Conservation (phyloP, 495 filamentous ascomycete genomes). For the Trichoderma orchidacearum region DNA sequence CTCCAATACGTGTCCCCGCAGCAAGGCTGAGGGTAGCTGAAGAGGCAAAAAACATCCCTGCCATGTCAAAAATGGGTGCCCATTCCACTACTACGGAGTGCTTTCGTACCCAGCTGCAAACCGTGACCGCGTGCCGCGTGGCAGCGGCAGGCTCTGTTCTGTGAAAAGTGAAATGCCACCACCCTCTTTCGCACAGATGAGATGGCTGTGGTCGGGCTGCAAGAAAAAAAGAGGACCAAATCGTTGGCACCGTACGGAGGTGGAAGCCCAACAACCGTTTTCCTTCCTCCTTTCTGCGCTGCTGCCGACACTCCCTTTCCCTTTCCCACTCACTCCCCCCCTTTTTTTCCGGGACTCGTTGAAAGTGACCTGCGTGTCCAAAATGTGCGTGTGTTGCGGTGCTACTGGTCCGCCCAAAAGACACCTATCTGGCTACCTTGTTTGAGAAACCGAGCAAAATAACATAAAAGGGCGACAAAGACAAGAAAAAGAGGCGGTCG, state of each 20-base stretch:
- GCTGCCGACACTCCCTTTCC: neutral
- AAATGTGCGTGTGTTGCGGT: too few species aligned
- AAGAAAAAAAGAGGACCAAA: neutral
- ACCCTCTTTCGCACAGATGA: too few species aligned
- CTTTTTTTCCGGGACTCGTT: neutral
- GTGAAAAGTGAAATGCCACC: too few species aligned
- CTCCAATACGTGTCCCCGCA: neutral
- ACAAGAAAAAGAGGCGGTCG: too few species aligned
- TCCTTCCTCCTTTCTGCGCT: neutral
- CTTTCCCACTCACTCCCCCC: neutral
- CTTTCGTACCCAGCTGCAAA: neutral
- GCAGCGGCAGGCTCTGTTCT: neutral
- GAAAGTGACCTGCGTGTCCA: too few species aligned
- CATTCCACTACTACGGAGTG: too few species aligned
- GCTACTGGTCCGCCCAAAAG: too few species aligned
- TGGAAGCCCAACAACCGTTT: neutral
- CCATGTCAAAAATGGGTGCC: too few species aligned
- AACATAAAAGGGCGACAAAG: too few species aligned
- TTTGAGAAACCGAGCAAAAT: too few species aligned
- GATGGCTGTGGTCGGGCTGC: neutral
- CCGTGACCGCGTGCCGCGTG: neutral
- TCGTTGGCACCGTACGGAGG: too few species aligned
- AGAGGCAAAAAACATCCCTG: neutral
- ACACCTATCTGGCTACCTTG: too few species aligned
- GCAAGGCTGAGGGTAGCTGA: neutral